Evolutionary conservation across 148 eudicot species (phyloP), one percentile per base, ranked within the genome.

Genomic region (Pouteria glomerata): DNA sequence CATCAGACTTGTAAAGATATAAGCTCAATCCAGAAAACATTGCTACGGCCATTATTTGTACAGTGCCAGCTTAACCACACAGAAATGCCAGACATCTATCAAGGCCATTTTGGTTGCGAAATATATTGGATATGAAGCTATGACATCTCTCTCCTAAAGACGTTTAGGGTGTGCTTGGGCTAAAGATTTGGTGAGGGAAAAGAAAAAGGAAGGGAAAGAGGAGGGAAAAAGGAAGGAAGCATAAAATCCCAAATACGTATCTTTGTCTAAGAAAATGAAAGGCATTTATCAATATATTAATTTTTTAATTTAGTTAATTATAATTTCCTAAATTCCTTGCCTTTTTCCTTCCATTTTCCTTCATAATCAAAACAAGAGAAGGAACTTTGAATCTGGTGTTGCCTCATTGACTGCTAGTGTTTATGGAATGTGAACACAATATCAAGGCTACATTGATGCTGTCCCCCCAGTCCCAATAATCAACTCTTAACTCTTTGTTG

Each of bases 21-120:
- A 62, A 11, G 37, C 66, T 37, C 66, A 62, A 62, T 48, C 66
- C 66, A 35, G 44, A 35, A 61, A 34, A 26, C 65, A 35, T 35
- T 10, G 42, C 65, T 34, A 23, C 26, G 16, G 66, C 66, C 6
- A 58, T 58, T 27, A 30, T 58, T 58, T 2, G 29, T n/a, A n/a
- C 30, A 29, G 16, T 58, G 37, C 37, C 63, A 58, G 63, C 39
- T 57, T 58, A 35, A 61, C 8, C 18, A 39, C 44, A 16, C 27
- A n/a, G 44, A 61, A 2, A 35, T 61, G 42, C 34, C 3, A 1
- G 12, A 63, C 29, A 23, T 24, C 34, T 63, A 55, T 30, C 12
- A 6, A 35, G 37, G 16, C 47, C 47, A 39, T 37, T 62, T 37
- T n/a, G 42, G 8, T 16, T 31, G 64, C 21, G 33, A 31, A 11